phyloP scores from a whole-genome alignment of 2,329 filamentous ascomycete genomes.

The Mycogone perniciosa region DNA sequence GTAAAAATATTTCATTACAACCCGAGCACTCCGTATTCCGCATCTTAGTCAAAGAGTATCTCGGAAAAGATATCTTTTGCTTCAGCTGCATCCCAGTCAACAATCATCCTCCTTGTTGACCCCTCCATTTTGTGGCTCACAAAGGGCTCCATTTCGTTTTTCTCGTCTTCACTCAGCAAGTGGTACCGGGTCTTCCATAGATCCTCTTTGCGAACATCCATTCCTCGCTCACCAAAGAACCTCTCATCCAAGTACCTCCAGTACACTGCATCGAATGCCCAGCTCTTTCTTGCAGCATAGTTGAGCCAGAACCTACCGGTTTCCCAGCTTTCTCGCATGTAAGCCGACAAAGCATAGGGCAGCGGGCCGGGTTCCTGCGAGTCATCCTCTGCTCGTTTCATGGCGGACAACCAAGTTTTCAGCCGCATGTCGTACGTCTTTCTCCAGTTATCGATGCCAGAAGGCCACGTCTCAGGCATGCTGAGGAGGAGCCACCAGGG shows the following conservation, averaged over 20 bases:
- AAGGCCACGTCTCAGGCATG: constrained; percentile 26
- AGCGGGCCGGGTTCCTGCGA: neutral
- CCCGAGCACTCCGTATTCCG: neutral
- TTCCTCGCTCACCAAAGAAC: constrained; percentile 22
- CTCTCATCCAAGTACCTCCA: constrained; percentile 31
- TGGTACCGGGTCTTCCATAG: constrained; percentile 25
- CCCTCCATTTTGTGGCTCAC: constrained; percentile 28
- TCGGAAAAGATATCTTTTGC: constrained; percentile 13
- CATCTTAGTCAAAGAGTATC: constrained; percentile 15
- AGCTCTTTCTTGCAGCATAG: constrained; percentile 31
- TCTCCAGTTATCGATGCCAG: constrained; percentile 26
- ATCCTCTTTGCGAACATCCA: constrained; percentile 10
- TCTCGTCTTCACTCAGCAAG: constrained; percentile 22
- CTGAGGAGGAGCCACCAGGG: constrained; percentile 35
- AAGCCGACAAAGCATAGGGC: constrained; percentile 20
- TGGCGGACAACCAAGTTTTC: constrained; percentile 25
- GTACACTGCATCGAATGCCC: constrained; percentile 31
- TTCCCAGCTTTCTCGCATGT: constrained; percentile 33
- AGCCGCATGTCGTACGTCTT: constrained; percentile 27
- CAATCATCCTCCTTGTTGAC: constrained; percentile 18
- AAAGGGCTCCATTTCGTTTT: constrained; percentile 23
- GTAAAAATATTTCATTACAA: no score
- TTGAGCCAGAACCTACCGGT: constrained; percentile 27
- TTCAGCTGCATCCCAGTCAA: constrained; percentile 21
- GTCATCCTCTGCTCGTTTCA: constrained; percentile 25